A percentile compares a stretch with the other conserved stretches of the same genome.
Conservation (phyloP, 331 rosid genomes). For the Malus hybrid region DNA sequence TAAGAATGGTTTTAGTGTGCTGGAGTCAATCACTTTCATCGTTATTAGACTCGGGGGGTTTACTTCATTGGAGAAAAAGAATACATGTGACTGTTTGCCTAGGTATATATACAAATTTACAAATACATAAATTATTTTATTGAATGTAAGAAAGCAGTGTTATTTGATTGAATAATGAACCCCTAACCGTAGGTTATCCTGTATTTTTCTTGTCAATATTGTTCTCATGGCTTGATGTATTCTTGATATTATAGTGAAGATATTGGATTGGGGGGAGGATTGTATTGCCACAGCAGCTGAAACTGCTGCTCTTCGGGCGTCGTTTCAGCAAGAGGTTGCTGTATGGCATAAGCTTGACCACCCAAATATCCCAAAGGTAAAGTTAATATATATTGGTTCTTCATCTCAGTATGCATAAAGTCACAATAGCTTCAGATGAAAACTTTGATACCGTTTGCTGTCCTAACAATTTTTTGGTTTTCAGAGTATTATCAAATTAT, state of each 20-base stretch:
- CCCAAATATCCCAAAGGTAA: too few species aligned
- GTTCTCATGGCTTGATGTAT: neutral
- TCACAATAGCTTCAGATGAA: too few species aligned
- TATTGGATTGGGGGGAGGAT: conserved; percentile 52
- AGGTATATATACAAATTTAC: neutral
- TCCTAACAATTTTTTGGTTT: neutral
- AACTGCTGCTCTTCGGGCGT: conserved; percentile 37
- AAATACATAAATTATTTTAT: neutral
- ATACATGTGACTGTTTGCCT: neutral
- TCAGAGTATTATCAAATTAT: neutral
- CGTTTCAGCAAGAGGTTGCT: conserved; percentile 52
- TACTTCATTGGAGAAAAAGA: neutral
- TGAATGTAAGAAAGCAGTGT: neutral
- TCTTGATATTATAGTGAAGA: conserved; percentile 36
- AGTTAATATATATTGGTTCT: too few species aligned
- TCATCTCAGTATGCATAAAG: too few species aligned
- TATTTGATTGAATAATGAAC: neutral
- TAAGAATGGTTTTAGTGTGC: neutral
- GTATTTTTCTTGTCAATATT: neutral
- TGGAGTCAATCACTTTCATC: neutral
- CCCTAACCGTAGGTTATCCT: neutral
- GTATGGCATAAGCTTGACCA: conserved; percentile 52
- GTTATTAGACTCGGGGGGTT: neutral
- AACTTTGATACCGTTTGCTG: neutral
- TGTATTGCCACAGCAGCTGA: conserved; percentile 39